A percentile compares a stretch with the other conserved stretches of the same genome.
Conservation (phyloP, 176 grass and related monocot species). For the maize (Zea mays) region DNA sequence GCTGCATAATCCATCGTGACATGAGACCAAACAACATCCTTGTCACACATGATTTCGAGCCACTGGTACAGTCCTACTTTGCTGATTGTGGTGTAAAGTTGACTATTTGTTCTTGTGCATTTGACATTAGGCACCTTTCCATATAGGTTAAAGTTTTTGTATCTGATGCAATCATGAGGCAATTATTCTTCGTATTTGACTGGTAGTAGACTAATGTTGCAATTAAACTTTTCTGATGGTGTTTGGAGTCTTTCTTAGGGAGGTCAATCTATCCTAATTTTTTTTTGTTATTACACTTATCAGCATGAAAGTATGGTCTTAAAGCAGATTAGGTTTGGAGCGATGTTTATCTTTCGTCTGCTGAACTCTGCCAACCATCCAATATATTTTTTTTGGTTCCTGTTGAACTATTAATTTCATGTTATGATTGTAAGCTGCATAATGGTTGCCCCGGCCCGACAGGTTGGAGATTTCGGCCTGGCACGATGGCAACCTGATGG, state of each 20-base stretch:
- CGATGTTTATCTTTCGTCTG: background rate
- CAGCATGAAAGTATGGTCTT: background rate
- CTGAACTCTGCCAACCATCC: background rate
- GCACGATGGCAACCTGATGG: constrained; percentile 98
- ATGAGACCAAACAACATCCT: constrained; percentile 99
- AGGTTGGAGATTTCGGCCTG: constrained; percentile 97
- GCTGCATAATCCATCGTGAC: constrained; percentile 97
- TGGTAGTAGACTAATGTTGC: constrained; percentile 13
- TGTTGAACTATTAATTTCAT: constrained; percentile 15
- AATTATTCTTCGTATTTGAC: background rate
- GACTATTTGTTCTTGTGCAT: background rate
- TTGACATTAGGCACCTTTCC: constrained; percentile 5
- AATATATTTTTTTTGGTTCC: constrained; percentile 25
- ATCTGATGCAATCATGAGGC: constrained; percentile 25
- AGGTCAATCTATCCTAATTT: background rate
- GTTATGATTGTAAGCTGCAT: constrained; percentile 17
- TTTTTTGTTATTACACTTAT: background rate
- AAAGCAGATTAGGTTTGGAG: constrained; percentile 1
- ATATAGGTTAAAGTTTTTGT: constrained; percentile 8
- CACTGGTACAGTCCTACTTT: constrained; percentile 61
- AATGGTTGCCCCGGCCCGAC: constrained; percentile 26
- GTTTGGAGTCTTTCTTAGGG: background rate
- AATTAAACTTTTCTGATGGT: constrained; percentile 14
- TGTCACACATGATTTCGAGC: constrained; percentile 99
- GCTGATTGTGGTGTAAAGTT: constrained; percentile 17